Evolutionary conservation across 768 basidiomycete species (phyloP).

Genomic region (Leccinum uliginosum): DNA sequence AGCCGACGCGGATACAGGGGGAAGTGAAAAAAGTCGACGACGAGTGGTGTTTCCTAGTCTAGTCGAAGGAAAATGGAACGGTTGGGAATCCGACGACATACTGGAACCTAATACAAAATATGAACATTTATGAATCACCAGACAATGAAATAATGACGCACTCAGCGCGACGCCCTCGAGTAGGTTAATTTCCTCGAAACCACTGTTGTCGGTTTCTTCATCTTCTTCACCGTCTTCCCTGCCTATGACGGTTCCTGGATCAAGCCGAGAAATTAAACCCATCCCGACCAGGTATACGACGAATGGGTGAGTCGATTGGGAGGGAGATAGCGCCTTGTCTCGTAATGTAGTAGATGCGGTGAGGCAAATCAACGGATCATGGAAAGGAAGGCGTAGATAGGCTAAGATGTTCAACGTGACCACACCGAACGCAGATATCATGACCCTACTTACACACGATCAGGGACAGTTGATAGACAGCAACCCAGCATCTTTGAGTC

Average conservation of each 20-base stretch:
- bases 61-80: constrained; percentile 58
- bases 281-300: constrained; percentile 20
- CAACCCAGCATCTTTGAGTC: constrained; percentile 63
- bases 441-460: constrained; percentile 63
- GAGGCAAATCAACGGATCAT: constrained; percentile 76
- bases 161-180: constrained; percentile 65
- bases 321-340: constrained; percentile 60
- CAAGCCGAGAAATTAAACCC: constrained; percentile 14
- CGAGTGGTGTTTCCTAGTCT: constrained; percentile 69
- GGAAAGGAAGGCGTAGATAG: constrained; percentile 63
- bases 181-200: constrained; percentile 65
- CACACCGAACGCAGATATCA: background rate
- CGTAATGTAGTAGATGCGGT: constrained; percentile 87
- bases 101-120: constrained; percentile 37
- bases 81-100: constrained; percentile 32
- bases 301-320: constrained; percentile 35
- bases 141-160: constrained; percentile 26
- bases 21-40: constrained; percentile 60
- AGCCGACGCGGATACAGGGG: constrained; percentile 42
- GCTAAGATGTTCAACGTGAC: constrained; percentile 39
- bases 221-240: constrained; percentile 24
- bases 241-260: background rate
- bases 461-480: constrained; percentile 72
- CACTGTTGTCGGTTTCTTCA: constrained; percentile 39
- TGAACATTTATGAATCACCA: background rate